A percentile compares a stretch with the other conserved stretches of the same genome.
phyloP scores from a whole-genome alignment of 345 rosid genomes.

The Salix suchowensis region DNA sequence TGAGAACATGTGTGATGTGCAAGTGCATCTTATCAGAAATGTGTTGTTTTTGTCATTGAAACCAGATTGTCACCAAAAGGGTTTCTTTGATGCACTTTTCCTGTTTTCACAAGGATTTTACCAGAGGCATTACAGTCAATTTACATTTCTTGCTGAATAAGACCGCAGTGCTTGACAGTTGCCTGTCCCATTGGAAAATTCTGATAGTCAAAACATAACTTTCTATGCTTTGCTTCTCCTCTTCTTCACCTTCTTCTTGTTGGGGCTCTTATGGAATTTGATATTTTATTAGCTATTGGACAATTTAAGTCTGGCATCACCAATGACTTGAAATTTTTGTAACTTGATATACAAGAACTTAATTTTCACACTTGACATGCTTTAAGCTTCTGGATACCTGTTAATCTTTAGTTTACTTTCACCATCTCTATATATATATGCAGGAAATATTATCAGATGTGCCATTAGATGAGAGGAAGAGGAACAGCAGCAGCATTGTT shows the following conservation, averaged over 20 bases:
- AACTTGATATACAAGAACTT: neutral
- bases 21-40: neutral
- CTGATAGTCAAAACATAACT: neutral
- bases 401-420: constrained; percentile 1
- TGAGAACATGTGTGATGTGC: neutral
- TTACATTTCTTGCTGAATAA: neutral
- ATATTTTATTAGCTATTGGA: neutral
- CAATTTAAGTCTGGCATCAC: neutral
- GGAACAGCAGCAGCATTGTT: constrained; percentile 26
- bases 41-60: neutral
- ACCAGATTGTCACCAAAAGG: neutral
- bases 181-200: neutral
- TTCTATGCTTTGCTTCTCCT: neutral
- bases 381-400: constrained; percentile 8
- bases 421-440: neutral
- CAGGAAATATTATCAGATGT: constrained; percentile 95
- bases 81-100: neutral
- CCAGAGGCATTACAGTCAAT: neutral
- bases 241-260: neutral
- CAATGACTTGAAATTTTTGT: neutral
- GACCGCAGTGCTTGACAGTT: neutral
- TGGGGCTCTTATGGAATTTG: neutral
- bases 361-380: neutral
- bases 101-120: neutral
- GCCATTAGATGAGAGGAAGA: constrained; percentile 68